Base-by-base conservation (phyloP, 768 basidiomycete species). In the Rhodotorula sphaerocarpa region DNA sequence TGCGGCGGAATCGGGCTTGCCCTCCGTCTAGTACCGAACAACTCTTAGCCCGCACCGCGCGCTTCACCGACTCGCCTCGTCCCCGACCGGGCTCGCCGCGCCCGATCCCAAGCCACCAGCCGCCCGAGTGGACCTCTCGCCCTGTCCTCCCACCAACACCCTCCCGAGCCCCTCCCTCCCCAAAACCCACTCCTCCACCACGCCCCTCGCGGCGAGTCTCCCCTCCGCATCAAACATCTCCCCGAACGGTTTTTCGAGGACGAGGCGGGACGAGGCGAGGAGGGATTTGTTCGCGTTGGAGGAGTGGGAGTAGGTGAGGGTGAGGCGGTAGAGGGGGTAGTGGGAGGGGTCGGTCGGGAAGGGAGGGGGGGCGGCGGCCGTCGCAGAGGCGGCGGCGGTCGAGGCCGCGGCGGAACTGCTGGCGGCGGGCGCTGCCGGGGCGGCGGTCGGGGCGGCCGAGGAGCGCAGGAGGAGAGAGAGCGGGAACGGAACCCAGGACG, bases 301-400 rank as follows among this genome's bases (percentile, higher is more conserved):
- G 12, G 62, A 63, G 51, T 63, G 66, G 1, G 55, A 25, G 51
- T 63, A 60, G 1, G 51, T 5, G 28, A 63, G 48, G 1, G 48
- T 46, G 50, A 67, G 55, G 30, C 55, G 25, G 58, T 67, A 67
- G 31, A 55, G 28, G 9, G 66, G 66, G 57, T 60, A 67, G 20
- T 33, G 28, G 28, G 30, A 15, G n/a, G 46, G 14, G 20, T 21
- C 1, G 47, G 59, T 0, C 16, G 58, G 27, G 34, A 30, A 5
- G 36, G 57, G 16, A 5, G 46, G 5, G 41, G 45, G 5, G 21
- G 65, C 28, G 18, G 33, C 20, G 11, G 23, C 6, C 50, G n/a
- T 25, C 27, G 41, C 25, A 25, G 23, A 31, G 41, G 31, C 21
- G n/a, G 31, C 20, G 50, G 58, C 16, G 39, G 27, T 20, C 28